Base-by-base conservation (phyloP, 192 early-diverging fungal species). In the Spinellus fusiger region DNA sequence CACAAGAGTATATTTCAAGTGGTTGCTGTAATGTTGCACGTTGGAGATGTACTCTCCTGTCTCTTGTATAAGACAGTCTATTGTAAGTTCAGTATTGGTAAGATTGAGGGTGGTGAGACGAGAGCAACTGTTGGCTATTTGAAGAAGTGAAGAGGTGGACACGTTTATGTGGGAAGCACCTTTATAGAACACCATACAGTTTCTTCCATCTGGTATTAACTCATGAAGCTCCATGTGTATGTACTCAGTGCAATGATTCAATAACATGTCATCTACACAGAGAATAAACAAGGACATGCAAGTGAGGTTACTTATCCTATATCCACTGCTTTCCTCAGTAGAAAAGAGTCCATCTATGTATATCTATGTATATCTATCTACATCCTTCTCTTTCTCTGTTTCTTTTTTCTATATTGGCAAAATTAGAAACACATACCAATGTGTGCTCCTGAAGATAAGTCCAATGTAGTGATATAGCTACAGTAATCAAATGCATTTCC, bases 41-140 rank as follows among this genome's bases (percentile, higher is more conserved):
- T 73, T 73, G 2, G 76, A 77, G 13, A 70, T 20, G 46, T 80
- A 80, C 34, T 80, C 78, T 3, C 74, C 78, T 2, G 78, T 80
- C 44, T 77, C 76, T 34, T 64, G 49, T 28, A 73, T 67, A 6
- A 73, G 32, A 28, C 77, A 71, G 32, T 77, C 78, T 8, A 57
- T 47, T 12, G 62, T 57, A 28, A 78, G 27, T 12, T 40, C 33
- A 4, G 73, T 66, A 28, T 71, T 68, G 15, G 67, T 74, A 20
- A 80, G 29, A 46, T 73, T 68, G 5, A 79, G 63, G 12, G 49
- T 57, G 3, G 61, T 66, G 15, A 79, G 64, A 23, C 71, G 66
- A 2, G 56, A 59, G 29, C 77, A 79, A 18, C 62, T 49, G 23
- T 65, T 50, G 5, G 77, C 66, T 44, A 79, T 38, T 53, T 79